Conservation (phyloP, 2,329 filamentous ascomycete species). For the Fusarium robinianum region DNA sequence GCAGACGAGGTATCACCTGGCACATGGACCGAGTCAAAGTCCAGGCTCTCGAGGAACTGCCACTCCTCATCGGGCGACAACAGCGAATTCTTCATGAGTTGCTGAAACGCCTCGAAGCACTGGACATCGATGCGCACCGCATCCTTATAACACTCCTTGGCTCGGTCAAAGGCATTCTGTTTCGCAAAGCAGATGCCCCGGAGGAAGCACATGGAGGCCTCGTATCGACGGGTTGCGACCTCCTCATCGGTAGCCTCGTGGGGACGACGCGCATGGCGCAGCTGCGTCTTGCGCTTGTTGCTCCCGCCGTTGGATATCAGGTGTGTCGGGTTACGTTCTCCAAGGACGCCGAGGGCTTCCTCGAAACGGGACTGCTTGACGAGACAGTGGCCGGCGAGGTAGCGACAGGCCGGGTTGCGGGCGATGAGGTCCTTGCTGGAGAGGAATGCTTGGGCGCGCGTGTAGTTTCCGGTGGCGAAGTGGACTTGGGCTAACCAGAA, state of each 20-base stretch:
- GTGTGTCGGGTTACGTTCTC: conserved; percentile 92
- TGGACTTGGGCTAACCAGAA: conserved; percentile 99
- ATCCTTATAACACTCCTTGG: conserved; percentile 98
- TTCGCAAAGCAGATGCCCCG: conserved; percentile 94
- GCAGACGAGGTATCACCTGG: conserved; percentile 67
- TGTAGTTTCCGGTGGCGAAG: conserved; percentile 94
- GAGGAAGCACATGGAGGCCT: conserved; percentile 97
- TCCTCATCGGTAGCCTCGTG: conserved; percentile 63
- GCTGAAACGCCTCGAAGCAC: conserved; percentile 97
- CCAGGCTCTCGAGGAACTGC: conserved; percentile 82
- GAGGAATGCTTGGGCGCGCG: conserved; percentile 84
- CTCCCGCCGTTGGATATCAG: conserved; percentile 65
- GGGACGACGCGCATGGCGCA: conserved; percentile 40
- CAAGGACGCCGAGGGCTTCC: conserved; percentile 82
- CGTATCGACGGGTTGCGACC: conserved; percentile 76
- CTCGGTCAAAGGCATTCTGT: conserved; percentile 94
- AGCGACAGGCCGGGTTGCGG: conserved; percentile 84
- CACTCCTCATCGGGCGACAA: conserved; percentile 90
- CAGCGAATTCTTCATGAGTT: conserved; percentile 94
- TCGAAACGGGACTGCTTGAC: conserved; percentile 91
- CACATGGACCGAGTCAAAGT: conserved; percentile 82
- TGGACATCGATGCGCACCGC: conserved; percentile 96
- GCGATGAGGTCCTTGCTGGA: conserved; percentile 80
- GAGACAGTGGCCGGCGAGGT: conserved; percentile 90
- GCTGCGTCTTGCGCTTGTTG: conserved; percentile 46